A percentile compares a stretch with the other conserved stretches of the same genome.
Conservation (phyloP, 1,139 yeast species). For the Ogataea hybrid region DNA sequence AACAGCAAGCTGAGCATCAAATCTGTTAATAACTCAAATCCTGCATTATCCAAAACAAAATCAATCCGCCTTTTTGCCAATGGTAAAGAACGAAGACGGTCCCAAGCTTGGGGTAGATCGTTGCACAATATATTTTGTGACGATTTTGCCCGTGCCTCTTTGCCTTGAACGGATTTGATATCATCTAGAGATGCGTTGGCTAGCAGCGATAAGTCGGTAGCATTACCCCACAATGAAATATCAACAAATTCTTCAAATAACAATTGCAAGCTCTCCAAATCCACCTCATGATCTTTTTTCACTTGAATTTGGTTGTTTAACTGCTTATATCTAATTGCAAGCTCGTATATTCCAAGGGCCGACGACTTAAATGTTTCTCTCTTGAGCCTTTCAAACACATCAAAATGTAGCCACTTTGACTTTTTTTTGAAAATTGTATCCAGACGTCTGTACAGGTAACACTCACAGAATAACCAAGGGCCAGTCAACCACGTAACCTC, state of each 20-base stretch:
- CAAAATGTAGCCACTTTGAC: slow-evolving; percentile 56
- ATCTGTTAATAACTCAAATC: slow-evolving; percentile 93
- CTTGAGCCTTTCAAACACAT: slow-evolving; percentile 70
- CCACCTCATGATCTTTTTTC: slow-evolving; percentile 31
- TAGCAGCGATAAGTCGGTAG: slow-evolving; percentile 87
- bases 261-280: slow-evolving; percentile 47
- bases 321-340: slow-evolving; percentile 67
- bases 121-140: slow-evolving; percentile 81
- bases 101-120: slow-evolving; percentile 72
- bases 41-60: slow-evolving; percentile 89
- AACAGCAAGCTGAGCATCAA: slow-evolving; percentile 71
- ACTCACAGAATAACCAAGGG: slow-evolving; percentile 90
- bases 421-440: slow-evolving; percentile 44
- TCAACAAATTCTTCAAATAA: slow-evolving; percentile 78
- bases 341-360: slow-evolving; percentile 73
- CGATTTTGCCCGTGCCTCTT: slow-evolving; percentile 77
- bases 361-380: slow-evolving; percentile 74
- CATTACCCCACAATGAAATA: slow-evolving; percentile 96
- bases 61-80: slow-evolving; percentile 54
- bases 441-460: slow-evolving; percentile 73
- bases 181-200: slow-evolving; percentile 86
- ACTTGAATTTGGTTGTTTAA: slow-evolving; percentile 38
- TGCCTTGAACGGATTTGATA: slow-evolving; percentile 87
- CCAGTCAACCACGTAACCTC: slow-evolving; percentile 70
- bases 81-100: slow-evolving; percentile 34